phyloP scores from a whole-genome alignment of 768 basidiomycete species.

The Phylloporus scabripes region DNA sequence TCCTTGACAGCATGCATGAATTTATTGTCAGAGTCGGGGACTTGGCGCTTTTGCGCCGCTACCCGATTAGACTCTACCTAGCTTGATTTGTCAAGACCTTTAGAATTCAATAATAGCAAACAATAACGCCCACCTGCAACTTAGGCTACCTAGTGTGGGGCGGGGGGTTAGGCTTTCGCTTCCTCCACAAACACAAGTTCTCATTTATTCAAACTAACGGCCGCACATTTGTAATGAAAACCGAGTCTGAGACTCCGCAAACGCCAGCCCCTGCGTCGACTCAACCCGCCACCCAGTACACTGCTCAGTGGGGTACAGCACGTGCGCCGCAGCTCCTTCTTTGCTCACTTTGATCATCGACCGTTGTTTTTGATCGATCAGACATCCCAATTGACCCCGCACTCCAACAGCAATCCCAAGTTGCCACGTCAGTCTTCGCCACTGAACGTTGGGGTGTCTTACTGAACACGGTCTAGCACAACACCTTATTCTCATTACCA shows the following conservation, averaged over 20 bases:
- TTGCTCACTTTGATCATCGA: not conserved
- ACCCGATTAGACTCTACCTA: too few species aligned
- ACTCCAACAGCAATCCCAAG: constrained; percentile 54
- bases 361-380: constrained; percentile 18
- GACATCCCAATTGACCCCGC: constrained; percentile 66
- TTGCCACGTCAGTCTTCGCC: constrained; percentile 35
- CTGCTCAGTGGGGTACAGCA: constrained; percentile 36
- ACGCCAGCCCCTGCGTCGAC: constrained; percentile 30
- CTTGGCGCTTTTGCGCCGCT: too few species aligned
- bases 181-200: not conserved
- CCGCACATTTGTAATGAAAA: constrained; percentile 33
- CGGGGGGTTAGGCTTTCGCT: not conserved
- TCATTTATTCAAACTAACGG: not conserved
- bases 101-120: constrained; percentile 22
- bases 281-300: constrained; percentile 27
- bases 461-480: constrained; percentile 30
- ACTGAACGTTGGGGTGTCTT: not conserved
- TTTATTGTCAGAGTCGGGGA: too few species aligned
- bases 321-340: constrained; percentile 27
- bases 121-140: not conserved
- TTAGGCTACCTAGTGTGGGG: not conserved
- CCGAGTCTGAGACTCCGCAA: constrained; percentile 35
- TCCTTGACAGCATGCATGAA: too few species aligned
- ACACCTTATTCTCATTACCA: constrained; percentile 47
- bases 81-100: constrained; percentile 12